phyloP scores from a whole-genome alignment of 805 yeast species.

The Teunomyces cretensis region DNA sequence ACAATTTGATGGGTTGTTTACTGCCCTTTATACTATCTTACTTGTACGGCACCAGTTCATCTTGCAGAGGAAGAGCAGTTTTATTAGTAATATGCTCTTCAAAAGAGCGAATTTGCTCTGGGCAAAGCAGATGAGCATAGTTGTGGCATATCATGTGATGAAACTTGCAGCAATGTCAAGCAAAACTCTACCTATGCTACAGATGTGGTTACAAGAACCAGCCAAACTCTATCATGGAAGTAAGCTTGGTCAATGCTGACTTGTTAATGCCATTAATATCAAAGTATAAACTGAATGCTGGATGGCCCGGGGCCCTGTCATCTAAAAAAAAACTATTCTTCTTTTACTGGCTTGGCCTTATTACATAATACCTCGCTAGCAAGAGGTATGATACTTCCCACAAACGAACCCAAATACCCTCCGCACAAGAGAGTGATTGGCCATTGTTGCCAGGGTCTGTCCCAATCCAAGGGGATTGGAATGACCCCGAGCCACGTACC shows the following conservation, averaged over 20 bases:
- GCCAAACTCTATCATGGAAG: too few species aligned
- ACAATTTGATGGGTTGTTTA: background rate
- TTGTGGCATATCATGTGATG: too few species aligned
- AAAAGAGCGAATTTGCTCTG: too few species aligned
- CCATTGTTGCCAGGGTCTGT: slow-evolving; percentile 95
- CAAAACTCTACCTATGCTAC: too few species aligned
- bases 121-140: too few species aligned
- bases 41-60: too few species aligned
- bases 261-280: background rate
- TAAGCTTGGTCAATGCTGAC: background rate
- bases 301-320: background rate
- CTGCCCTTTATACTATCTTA: too few species aligned
- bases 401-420: slow-evolving; percentile 66
- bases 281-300: background rate
- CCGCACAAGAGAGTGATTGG: slow-evolving; percentile 87
- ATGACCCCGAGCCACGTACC: slow-evolving; percentile 94
- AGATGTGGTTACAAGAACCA: too few species aligned
- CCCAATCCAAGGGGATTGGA: slow-evolving; percentile 98
- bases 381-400: slow-evolving; percentile 46
- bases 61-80: too few species aligned
- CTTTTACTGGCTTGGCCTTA: background rate
- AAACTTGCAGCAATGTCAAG: too few species aligned
- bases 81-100: too few species aligned
- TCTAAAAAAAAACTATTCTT: background rate
- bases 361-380: background rate